Evolutionary conservation across 768 basidiomycete genomes (phyloP).

Genomic region (Sarcodon aspratus): DNA sequence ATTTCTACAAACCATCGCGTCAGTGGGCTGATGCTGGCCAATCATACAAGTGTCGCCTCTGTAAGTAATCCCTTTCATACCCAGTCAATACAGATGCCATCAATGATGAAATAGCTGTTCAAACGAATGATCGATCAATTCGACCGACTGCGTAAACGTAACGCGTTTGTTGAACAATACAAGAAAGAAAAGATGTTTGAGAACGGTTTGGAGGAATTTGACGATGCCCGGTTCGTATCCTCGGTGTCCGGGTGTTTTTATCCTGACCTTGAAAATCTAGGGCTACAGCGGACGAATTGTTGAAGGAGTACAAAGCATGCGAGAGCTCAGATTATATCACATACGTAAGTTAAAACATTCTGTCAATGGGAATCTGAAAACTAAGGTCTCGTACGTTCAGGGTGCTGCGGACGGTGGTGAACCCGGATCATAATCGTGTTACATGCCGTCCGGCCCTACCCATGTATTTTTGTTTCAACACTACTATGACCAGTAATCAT

Average conservation of each 20-base stretch:
- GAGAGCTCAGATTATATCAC: conserved; percentile 92
- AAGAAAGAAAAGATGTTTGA: conserved; percentile 96
- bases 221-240: conserved; percentile 74
- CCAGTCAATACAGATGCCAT: background rate
- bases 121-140: conserved; percentile 95
- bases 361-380: background rate
- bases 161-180: conserved; percentile 95
- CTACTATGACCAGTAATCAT: too few species aligned
- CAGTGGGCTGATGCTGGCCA: conserved; percentile 96
- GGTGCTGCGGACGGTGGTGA: conserved; percentile 8
- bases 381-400: background rate
- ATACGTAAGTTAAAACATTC: conserved; percentile 39
- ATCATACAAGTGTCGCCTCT: conserved; percentile 97
- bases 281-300: conserved; percentile 74
- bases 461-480: background rate
- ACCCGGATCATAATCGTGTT: conserved; percentile 2
- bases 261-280: conserved; percentile 22
- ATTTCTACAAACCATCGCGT: conserved; percentile 84
- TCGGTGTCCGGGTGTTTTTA: background rate
- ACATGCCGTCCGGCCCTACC: too few species aligned
- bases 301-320: conserved; percentile 94
- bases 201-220: conserved; percentile 90
- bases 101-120: conserved; percentile 53
- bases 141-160: conserved; percentile 74
- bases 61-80: conserved; percentile 31